Base-by-base conservation (phyloP, 2,329 filamentous ascomycete species). In the Hymenoscyphus fraxineus region DNA sequence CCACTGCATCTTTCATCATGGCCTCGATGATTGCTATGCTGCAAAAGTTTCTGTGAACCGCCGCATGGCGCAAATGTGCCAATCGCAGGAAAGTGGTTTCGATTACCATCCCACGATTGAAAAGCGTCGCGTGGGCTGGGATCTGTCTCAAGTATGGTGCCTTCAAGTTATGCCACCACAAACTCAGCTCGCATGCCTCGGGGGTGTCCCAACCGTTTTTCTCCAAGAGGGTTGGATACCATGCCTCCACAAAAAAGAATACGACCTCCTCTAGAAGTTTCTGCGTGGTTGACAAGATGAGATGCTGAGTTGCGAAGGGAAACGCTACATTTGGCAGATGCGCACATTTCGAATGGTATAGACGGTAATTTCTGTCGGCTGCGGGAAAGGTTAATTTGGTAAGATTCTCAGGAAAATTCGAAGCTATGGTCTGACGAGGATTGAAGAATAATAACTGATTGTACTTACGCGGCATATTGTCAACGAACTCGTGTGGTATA, bases 1-100 rank as follows among this genome's bases (percentile, higher is more conserved):
- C 38, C 39, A 65, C 44, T n/a, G 44, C 56, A 58, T 65, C 64
- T 38, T 13, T 19, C 38, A 62, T 40, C 60, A 65, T 65, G 7
- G 27, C 15, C 35, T 62, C 62, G 32, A 62, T 22, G 31, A 27
- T 35, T 22, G 56, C 64, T 5, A 61, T 38, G 6, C 40, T 51
- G 10, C 35, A 38, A 13, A 22, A 13, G 3, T 47, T 10, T n/a
- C 64, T 32, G 38, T 65, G 64, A 5, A 65, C 64, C 19, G 60
- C 57, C 13, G 64, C 39, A 38, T 65, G 64, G 44, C 64, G 56
- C 44, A 65, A 16, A 10, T 57, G 56, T 6, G 35, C 12, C 32
- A 65, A 22, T 51, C 60, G 59, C 40, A 65, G 44, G 6, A 57
- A 40, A 27, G 27, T 27, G 27, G 27, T 27, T 3, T 27, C 27